Conservation (phyloP, 2,329 filamentous ascomycete species). For the Beauveria medogensis region DNA sequence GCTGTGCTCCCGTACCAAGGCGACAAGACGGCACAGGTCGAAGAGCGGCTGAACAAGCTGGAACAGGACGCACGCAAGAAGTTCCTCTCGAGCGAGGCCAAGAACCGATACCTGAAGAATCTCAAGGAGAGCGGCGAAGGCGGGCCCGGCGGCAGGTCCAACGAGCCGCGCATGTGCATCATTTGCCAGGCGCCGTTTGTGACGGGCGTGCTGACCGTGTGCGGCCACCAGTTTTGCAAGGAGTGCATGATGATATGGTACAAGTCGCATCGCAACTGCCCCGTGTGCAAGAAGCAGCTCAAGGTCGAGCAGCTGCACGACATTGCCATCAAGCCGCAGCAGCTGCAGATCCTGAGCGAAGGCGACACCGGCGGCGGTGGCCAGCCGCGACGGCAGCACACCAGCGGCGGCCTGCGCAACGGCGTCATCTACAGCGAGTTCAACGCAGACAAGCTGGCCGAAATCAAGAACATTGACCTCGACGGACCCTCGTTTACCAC, state of each 20-base stretch:
- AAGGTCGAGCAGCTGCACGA: constrained; percentile 65
- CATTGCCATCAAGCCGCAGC: constrained; percentile 73
- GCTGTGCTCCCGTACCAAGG: constrained; percentile 70
- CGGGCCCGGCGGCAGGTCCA: constrained; percentile 37
- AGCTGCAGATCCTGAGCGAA: constrained; percentile 54
- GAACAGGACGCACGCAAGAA: constrained; percentile 42
- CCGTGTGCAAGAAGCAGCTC: constrained; percentile 70
- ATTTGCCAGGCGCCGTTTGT: constrained; percentile 77
- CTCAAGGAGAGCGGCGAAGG: constrained; percentile 43
- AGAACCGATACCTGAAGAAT: constrained; percentile 62
- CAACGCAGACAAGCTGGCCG: constrained; percentile 58
- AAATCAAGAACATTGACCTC: constrained; percentile 78
- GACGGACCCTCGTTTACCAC: constrained; percentile 69
- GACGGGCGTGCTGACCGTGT: constrained; percentile 74
- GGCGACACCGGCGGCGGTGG: constrained; percentile 6
- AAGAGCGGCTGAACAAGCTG: constrained; percentile 25
- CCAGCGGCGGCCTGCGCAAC: constrained; percentile 44
- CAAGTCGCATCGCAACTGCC: constrained; percentile 65
- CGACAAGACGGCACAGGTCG: constrained; percentile 41
- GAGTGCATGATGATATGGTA: constrained; percentile 80
- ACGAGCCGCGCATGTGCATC: constrained; percentile 64
- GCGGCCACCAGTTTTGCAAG: constrained; percentile 88
- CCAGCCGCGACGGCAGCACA: constrained; percentile 17
- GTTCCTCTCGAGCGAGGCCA: constrained; percentile 58
- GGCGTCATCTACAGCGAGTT: constrained; percentile 70